A percentile compares a stretch with the other conserved stretches of the same genome.
phyloP scores from a whole-genome alignment of 2,329 filamentous ascomycete genomes.

The Cryphonectria carpinicola region DNA sequence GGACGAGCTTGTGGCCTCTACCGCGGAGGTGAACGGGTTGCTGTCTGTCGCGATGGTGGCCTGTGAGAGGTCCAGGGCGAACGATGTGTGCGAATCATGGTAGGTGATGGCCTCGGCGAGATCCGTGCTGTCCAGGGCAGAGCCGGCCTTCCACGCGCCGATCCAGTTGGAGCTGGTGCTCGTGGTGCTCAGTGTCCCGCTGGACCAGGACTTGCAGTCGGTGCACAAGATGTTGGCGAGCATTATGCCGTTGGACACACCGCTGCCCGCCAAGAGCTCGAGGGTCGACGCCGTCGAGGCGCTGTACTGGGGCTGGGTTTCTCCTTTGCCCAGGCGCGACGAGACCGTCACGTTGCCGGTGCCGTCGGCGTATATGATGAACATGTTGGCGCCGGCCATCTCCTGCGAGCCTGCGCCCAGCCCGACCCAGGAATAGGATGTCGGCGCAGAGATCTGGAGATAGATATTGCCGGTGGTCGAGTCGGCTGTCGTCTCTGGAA shows the following conservation, averaged over 20 bases:
- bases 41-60: constrained; percentile 51
- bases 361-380: constrained; percentile 64
- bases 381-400: constrained; percentile 64
- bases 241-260: constrained; percentile 56
- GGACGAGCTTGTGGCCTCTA: constrained; percentile 19
- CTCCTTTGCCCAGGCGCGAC: constrained; percentile 52
- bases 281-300: constrained; percentile 45
- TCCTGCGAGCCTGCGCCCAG: constrained; percentile 55
- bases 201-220: constrained; percentile 55
- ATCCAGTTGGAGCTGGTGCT: constrained; percentile 53
- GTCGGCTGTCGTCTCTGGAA: constrained; percentile 54
- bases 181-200: constrained; percentile 47
- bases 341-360: constrained; percentile 65
- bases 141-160: constrained; percentile 56
- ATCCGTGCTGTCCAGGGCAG: constrained; percentile 49
- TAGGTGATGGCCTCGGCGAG: constrained; percentile 44
- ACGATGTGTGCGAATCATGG: constrained; percentile 51
- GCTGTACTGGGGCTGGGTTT: constrained; percentile 53
- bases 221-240: constrained; percentile 62
- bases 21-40: constrained; percentile 53
- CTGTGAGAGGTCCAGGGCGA: constrained; percentile 52
- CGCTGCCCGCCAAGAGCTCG: constrained; percentile 62
- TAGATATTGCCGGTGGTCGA: constrained; percentile 60
- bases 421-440: constrained; percentile 58
- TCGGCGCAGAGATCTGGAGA: constrained; percentile 62